Evolutionary conservation across 495 filamentous ascomycete species (phyloP).

Genomic region (Penicillium crystallinum): DNA sequence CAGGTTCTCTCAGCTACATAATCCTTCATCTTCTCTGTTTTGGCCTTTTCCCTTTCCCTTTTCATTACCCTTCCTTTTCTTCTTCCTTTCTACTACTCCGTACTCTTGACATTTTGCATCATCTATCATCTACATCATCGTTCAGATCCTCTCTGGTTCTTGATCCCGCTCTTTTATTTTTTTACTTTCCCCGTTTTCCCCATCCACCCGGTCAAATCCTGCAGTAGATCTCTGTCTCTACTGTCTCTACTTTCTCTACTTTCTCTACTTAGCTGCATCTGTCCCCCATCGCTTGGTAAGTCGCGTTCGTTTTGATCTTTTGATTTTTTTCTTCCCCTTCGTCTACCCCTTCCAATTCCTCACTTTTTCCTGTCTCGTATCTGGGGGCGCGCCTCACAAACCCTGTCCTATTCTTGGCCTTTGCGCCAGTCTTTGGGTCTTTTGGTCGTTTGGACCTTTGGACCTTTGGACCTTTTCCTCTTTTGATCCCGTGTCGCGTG

Average conservation of each 20-base stretch:
- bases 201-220: constrained; percentile 15
- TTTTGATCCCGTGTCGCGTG: not conserved
- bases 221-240: constrained; percentile 10
- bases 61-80: no score
- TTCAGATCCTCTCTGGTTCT: no score
- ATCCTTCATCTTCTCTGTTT: constrained; percentile 3
- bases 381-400: not conserved
- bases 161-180: not conserved
- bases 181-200: not conserved
- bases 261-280: no score
- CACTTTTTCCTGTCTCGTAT: not conserved
- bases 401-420: not conserved
- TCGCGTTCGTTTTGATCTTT: not conserved
- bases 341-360: not conserved
- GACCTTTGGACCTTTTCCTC: not conserved
- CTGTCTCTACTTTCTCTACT: not conserved
- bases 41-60: constrained; percentile 5
- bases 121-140: no score
- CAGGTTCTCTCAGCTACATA: constrained; percentile 1
- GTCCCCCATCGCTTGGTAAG: constrained; percentile 2
- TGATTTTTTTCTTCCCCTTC: not conserved
- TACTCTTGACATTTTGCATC: no score
- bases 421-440: no score
- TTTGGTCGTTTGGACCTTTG: not conserved
- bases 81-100: no score